phyloP scores from a whole-genome alignment of 2,329 filamentous ascomycete genomes.

The Erysiphe neolycopersici region DNA sequence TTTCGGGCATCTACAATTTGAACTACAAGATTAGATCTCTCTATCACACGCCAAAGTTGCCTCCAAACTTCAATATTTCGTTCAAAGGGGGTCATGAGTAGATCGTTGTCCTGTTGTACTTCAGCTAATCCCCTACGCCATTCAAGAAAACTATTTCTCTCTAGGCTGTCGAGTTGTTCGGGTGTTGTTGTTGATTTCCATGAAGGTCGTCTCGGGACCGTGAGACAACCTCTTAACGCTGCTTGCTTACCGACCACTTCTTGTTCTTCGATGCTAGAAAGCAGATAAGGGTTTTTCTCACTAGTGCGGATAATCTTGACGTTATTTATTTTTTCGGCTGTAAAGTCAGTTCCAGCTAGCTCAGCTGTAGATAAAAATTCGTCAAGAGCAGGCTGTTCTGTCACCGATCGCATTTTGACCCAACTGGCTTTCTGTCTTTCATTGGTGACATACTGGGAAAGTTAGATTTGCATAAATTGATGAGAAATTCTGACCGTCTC shows the following conservation, averaged over 20 bases:
- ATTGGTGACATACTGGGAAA: conserved; percentile 56
- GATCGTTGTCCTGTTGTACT: conserved; percentile 74
- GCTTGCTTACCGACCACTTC: conserved; percentile 56
- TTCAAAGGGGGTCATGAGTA: conserved; percentile 95
- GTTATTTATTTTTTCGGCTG: conserved; percentile 95
- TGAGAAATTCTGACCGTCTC: conserved; percentile 29
- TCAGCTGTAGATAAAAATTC: conserved; percentile 92
- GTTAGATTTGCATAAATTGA: conserved; percentile 6
- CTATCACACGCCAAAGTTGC: conserved; percentile 93
- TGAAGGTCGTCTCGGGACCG: conserved; percentile 65
- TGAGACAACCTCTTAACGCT: conserved; percentile 51
- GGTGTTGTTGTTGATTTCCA: conserved; percentile 76
- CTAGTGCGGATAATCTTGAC: conserved; percentile 96
- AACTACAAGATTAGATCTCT: conserved; percentile 80
- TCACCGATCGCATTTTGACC: conserved; percentile 99
- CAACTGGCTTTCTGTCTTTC: conserved; percentile 73
- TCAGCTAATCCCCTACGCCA: conserved; percentile 84
- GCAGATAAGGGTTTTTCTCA: conserved; percentile 80
- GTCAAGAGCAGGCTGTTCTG: conserved; percentile 85
- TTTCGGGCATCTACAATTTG: conserved; percentile 97
- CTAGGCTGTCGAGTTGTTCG: conserved; percentile 49
- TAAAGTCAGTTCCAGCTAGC: conserved; percentile 94
- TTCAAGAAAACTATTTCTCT: conserved; percentile 56
- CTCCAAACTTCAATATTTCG: conserved; percentile 94
- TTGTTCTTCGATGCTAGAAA: conserved; percentile 65